Base-by-base conservation (phyloP, 179 eudicot genomes). In the Spergularia azorica region DNA sequence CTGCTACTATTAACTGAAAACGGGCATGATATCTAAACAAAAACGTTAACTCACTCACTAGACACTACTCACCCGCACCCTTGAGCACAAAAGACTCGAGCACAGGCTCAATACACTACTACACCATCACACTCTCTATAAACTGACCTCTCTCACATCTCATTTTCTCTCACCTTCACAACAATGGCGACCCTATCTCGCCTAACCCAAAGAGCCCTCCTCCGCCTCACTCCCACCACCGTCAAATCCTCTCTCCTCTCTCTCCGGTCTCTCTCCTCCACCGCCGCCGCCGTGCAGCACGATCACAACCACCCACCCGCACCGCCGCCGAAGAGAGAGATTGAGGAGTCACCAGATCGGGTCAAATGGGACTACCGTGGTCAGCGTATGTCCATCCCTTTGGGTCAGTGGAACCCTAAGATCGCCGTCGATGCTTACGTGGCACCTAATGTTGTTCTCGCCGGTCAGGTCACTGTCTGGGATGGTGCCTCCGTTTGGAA, bases 341-440 rank as follows among this genome's bases (percentile, higher is more conserved):
- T 90, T 5, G 71, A 71, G 0, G 92, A 88, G 62, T 81, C 90
- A 2, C 86, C 89, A 72, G 97, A 95, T 89, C 91, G 95, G 17
- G 89, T 93, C 71, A 93, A 91, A 72, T 95, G 97, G 97, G 98
- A 95, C 86, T 91, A 95, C 82, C 78, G 98, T 61, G 98, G 98
- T 0, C 98, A 95, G 83, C 76, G 98, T 48, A 73, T 58, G 82
- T 61, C 79, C 79, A 90, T 95, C 65, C 98, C 98, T 0, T 76
- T 95, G 20, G 98, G 98, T 15, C 97, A 95, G 79, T 95, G 98
- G 98, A 73, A 80, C 73, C 98, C 97, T 12, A 93, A 90, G 85
- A 84, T 95, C 83, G 98, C 97, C 26, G 98, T 95, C 57, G 97
- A 95, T 41, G 97, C 97, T 11, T 95, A 93, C 67, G 98, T 95